Percentiles rank a stretch among this genome's conserved stretches.
Conservation (phyloP, 371 early-diverging fungal species). For the Coemansia sp. region DNA sequence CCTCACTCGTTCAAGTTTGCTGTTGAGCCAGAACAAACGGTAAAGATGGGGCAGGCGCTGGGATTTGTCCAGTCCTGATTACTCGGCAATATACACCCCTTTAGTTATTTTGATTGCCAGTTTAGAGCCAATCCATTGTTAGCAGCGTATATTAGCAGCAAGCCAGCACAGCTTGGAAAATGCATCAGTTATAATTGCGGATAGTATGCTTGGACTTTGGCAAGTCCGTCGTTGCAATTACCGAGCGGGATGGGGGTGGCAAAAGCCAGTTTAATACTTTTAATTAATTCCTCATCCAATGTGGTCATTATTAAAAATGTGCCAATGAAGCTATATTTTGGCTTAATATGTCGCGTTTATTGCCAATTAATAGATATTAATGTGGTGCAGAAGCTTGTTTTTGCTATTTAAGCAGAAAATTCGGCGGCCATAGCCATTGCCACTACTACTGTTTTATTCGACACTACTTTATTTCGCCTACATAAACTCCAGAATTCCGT, state of each 20-base stretch:
- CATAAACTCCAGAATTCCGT: too few relatives aligned
- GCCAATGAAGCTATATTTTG: background rate
- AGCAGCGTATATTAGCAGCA: too few relatives aligned
- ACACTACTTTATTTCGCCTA: background rate
- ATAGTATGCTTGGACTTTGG: too few relatives aligned
- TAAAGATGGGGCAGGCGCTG: conserved; percentile 81
- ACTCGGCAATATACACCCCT: background rate
- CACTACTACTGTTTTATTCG: background rate
- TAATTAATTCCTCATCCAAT: background rate
- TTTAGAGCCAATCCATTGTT: too few relatives aligned
- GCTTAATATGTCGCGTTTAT: too few relatives aligned
- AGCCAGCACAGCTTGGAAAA: too few relatives aligned
- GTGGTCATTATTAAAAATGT: background rate
- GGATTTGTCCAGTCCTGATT: conserved; percentile 48
- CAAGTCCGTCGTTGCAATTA: too few relatives aligned
- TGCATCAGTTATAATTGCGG: too few relatives aligned
- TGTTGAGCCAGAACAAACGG: conserved; percentile 68
- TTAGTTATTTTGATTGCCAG: background rate
- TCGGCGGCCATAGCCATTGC: too few relatives aligned
- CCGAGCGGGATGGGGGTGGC: too few relatives aligned
- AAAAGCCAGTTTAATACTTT: background rate
- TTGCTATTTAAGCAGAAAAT: background rate
- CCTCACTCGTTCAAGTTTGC: conserved; percentile 78
- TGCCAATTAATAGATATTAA: too few relatives aligned
- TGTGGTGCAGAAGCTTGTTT: too few relatives aligned